Conservation (phyloP, 2,329 filamentous ascomycete genomes). For the Xylaria sp. region DNA sequence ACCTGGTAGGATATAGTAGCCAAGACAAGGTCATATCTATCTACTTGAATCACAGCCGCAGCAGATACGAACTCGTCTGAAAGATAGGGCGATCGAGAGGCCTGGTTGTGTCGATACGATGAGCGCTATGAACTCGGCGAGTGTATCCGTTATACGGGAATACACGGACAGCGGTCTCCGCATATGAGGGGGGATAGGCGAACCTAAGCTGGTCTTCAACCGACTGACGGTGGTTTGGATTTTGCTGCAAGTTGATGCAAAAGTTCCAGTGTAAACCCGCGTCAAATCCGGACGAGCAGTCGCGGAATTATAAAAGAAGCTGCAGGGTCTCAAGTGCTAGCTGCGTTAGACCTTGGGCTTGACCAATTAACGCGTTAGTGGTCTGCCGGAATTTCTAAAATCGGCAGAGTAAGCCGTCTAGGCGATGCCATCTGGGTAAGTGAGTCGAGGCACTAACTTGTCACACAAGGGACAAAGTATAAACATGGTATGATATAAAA, state of each 20-base stretch:
- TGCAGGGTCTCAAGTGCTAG: background rate
- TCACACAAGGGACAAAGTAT: no score
- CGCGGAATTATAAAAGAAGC: no score
- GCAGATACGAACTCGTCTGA: background rate
- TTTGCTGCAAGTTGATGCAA: no score
- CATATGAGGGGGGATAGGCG: background rate
- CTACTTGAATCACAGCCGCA: background rate
- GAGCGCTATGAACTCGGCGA: constrained; percentile 1
- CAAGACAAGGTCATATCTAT: background rate
- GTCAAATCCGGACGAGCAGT: background rate
- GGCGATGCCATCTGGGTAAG: no score
- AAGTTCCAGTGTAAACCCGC: no score
- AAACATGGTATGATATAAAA: no score
- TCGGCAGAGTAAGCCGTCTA: constrained; percentile 1
- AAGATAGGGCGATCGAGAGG: background rate
- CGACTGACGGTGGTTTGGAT: background rate
- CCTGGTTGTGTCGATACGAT: background rate
- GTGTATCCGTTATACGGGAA: background rate
- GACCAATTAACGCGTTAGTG: constrained; percentile 7
- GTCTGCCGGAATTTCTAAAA: constrained; percentile 12
- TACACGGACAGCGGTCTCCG: background rate
- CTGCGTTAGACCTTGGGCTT: background rate
- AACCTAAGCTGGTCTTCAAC: background rate
- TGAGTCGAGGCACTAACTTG: no score
- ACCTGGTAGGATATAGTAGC: background rate